Evolutionary conservation across 2,329 filamentous ascomycete genomes (phyloP), one percentile per base, ranked within the genome.

Genomic region (Clonostachys solani): DNA sequence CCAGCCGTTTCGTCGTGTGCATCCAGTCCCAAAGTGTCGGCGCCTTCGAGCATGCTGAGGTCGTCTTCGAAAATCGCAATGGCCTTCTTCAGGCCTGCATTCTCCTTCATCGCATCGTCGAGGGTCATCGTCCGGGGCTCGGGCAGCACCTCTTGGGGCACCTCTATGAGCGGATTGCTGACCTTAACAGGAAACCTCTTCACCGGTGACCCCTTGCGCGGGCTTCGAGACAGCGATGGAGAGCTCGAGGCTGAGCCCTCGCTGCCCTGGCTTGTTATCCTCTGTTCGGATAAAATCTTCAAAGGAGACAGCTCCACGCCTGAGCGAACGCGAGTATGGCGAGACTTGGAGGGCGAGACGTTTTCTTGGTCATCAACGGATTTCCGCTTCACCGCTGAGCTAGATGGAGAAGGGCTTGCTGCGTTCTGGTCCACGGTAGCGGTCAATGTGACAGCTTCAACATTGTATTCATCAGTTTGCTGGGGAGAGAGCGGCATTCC

Each of bases 1-100:
- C 77, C 77, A 40, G 74, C 72, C n/a, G 65, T 59, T 36, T 71
- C 67, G 43, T 65, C 58, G 12, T 61, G 57, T 43, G 54, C 51
- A 12, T 44, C 17, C 16, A 23, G 35, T 23, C 13, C 15, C 18
- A 35, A 62, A 5, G 50, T 57, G 19, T 66, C 61, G n/a, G 59
- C 57, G 16, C 57, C 56, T 34, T 60, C 61, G 40, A 59, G 17
- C 7, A 55, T 51, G 44, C 56, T 60, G 38, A 57, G 50, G 29
- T 77, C 73, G 55, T 84, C 80, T 56, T 85, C 82, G 34, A 84
- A 78, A 42, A 84, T 83, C 50, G 79, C 73, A 53, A 85, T 83
- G 6, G 80, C 80, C 47, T 74, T 74, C 55, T 74, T 77, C 37
- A 84, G 66, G 4, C 77, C 78, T 44, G 74, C 72, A 52, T 81